These are phyloP conservation scores for Coemansia guatemalensis DNA, from an alignment of 192 early-diverging fungal genomes.

Conservation along the genomic window DNA sequence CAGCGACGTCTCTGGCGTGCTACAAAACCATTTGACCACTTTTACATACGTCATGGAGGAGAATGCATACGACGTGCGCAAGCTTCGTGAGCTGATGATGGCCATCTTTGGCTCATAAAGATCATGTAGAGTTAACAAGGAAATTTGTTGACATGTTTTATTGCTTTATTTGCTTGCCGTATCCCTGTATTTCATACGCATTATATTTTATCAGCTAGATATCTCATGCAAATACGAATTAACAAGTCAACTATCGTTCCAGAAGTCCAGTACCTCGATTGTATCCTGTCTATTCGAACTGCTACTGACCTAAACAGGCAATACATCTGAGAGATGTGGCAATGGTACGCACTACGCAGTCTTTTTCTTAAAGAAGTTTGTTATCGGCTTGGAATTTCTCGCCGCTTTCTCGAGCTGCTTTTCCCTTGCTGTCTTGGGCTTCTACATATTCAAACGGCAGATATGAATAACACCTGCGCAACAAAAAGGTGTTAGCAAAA, in stretches of 20 bases:
- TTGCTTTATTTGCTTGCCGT: no score
- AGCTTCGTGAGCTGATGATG: conserved; percentile 54
- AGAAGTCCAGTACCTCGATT: no score
- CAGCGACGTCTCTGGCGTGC: conserved; percentile 66
- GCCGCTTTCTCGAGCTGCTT: conserved; percentile 46
- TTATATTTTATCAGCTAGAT: no score
- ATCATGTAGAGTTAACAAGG: not conserved
- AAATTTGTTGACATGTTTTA: no score
- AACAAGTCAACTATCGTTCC: no score
- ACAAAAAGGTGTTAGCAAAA: not conserved
- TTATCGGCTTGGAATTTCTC: conserved; percentile 41
- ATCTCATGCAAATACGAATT: no score
- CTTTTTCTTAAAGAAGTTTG: conserved; percentile 42
- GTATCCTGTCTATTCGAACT: no score
- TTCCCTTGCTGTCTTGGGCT: conserved; percentile 46
- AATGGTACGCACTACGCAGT: not conserved
- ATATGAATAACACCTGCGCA: not conserved
- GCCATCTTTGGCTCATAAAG: conserved; percentile 39
- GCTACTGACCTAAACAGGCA: no score
- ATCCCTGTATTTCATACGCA: no score
- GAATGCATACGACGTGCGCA: conserved; percentile 46
- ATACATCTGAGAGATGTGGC: no score
- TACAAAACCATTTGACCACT: conserved; percentile 75
- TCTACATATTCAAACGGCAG: conserved; percentile 3
- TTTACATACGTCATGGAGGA: conserved; percentile 91